Evolutionary conservation across 163 green algal species (phyloP).

Genomic region (Volvox carteri): DNA sequence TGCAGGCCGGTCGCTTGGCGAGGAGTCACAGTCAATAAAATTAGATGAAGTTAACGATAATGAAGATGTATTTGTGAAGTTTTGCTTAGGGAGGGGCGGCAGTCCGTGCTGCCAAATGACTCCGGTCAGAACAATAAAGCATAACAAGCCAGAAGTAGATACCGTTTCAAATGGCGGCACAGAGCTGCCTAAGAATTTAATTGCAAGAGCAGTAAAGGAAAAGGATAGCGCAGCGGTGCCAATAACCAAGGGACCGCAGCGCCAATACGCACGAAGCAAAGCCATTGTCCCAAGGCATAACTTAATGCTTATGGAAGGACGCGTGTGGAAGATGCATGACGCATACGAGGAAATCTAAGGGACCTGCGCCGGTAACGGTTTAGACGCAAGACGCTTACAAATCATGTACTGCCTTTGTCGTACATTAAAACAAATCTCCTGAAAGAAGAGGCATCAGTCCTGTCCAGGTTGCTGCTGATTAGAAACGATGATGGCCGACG

Average conservation of each 20-base stretch:
- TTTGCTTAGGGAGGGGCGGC: neutral
- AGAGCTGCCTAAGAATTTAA: slow-evolving; percentile 13
- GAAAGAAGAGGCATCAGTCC: neutral
- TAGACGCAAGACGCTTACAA: slow-evolving; percentile 11
- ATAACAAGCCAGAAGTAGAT: slow-evolving; percentile 6
- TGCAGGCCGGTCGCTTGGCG: neutral
- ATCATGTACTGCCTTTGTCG: neutral
- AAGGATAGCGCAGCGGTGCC: slow-evolving; percentile 24
- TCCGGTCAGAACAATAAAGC: neutral
- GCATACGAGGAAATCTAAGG: too few species aligned
- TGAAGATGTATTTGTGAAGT: neutral
- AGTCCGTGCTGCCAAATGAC: neutral
- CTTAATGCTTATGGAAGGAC: too few species aligned
- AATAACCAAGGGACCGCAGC: slow-evolving; percentile 21
- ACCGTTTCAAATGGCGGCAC: slow-evolving; percentile 39
- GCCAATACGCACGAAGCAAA: slow-evolving; percentile 14
- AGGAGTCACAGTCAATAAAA: neutral
- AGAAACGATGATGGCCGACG: neutral
- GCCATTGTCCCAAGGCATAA: neutral
- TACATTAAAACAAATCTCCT: neutral
- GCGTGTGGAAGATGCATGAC: too few species aligned
- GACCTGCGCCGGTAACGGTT: too few species aligned
- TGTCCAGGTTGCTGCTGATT: neutral
- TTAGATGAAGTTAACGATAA: neutral
- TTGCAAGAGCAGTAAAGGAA: slow-evolving; percentile 10